Evolutionary conservation across 441 rosid genomes (phyloP).

Genomic region (Adansonia rubrostipa): DNA sequence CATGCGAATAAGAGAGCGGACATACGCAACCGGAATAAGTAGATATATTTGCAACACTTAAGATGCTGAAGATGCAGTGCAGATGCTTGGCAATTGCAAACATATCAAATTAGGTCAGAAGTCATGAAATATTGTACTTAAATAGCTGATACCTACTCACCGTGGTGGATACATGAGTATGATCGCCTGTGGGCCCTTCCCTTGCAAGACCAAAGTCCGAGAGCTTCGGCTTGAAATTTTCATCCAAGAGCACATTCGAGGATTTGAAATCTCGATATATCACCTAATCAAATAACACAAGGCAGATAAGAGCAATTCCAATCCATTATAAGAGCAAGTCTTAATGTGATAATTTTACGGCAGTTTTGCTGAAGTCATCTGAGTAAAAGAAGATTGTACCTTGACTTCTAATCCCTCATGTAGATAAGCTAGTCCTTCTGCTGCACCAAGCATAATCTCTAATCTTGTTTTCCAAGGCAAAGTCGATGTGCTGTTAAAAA

Average conservation of each 20-base stretch:
- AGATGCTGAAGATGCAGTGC: neutral
- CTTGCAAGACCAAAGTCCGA: conserved; percentile 70
- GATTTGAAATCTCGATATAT: conserved; percentile 68
- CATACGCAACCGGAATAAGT: neutral
- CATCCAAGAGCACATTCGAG: conserved; percentile 62
- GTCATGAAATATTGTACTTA: neutral
- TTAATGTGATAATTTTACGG: neutral
- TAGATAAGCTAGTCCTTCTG: conserved; percentile 65
- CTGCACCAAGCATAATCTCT: conserved; percentile 56
- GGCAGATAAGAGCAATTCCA: conserved; percentile 17
- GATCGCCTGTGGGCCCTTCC: conserved; percentile 58
- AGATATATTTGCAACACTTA: neutral
- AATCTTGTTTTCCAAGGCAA: conserved; percentile 49
- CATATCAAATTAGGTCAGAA: neutral
- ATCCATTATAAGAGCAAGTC: conserved; percentile 2
- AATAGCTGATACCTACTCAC: conserved; percentile 33
- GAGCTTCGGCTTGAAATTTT: conserved; percentile 48
- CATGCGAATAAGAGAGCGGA: neutral
- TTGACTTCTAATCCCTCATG: conserved; percentile 52
- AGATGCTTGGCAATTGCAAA: neutral
- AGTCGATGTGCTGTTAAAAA: conserved; percentile 34
- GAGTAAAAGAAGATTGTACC: conserved; percentile 39
- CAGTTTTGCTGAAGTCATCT: neutral
- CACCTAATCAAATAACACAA: conserved; percentile 39
- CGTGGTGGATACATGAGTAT: conserved; percentile 58